Evolutionary conservation across 768 basidiomycete genomes (phyloP).

Genomic region (Russula sp.): DNA sequence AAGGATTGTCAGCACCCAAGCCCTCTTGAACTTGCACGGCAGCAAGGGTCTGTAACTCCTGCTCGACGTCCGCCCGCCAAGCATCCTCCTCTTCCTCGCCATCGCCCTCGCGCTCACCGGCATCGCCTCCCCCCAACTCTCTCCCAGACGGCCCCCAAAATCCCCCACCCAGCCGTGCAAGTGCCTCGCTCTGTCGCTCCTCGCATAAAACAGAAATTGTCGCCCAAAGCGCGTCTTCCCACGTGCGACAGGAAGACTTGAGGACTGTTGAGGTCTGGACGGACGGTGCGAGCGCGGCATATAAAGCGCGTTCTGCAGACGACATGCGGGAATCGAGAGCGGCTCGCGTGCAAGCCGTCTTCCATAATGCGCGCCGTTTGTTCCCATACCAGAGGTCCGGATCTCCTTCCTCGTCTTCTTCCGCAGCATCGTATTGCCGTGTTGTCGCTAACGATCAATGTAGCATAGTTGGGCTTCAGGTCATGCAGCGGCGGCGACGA

Average conservation of each 20-base stretch:
- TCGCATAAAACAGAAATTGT: slow-evolving; percentile 79
- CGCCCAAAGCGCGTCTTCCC: slow-evolving; percentile 97
- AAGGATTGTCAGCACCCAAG: slow-evolving; percentile 65
- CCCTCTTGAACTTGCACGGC: slow-evolving; percentile 62
- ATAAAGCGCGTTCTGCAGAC: slow-evolving; percentile 75
- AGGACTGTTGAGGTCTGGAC: slow-evolving; percentile 62
- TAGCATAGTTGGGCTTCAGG: not conserved
- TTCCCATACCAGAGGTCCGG: slow-evolving; percentile 70
- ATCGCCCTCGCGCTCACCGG: slow-evolving; percentile 34
- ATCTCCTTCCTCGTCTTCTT: slow-evolving; percentile 44
- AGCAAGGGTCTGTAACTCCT: slow-evolving; percentile 55
- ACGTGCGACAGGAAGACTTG: slow-evolving; percentile 74
- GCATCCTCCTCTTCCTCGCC: slow-evolving; percentile 47
- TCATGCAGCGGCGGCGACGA: not conserved
- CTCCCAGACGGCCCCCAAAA: slow-evolving; percentile 75
- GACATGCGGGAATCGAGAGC: slow-evolving; percentile 65
- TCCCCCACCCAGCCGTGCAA: slow-evolving; percentile 60
- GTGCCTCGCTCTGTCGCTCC: slow-evolving; percentile 68
- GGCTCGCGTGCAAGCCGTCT: slow-evolving; percentile 73
- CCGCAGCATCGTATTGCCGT: slow-evolving; percentile 47
- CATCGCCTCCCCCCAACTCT: slow-evolving; percentile 36
- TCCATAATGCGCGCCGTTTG: slow-evolving; percentile 77
- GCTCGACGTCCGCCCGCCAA: slow-evolving; percentile 64
- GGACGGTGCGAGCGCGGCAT: slow-evolving; percentile 79
- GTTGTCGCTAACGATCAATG: slow-evolving; percentile 40